Conservation (phyloP, 2,329 filamentous ascomycete species). For the Exophiala dermatitidis region DNA sequence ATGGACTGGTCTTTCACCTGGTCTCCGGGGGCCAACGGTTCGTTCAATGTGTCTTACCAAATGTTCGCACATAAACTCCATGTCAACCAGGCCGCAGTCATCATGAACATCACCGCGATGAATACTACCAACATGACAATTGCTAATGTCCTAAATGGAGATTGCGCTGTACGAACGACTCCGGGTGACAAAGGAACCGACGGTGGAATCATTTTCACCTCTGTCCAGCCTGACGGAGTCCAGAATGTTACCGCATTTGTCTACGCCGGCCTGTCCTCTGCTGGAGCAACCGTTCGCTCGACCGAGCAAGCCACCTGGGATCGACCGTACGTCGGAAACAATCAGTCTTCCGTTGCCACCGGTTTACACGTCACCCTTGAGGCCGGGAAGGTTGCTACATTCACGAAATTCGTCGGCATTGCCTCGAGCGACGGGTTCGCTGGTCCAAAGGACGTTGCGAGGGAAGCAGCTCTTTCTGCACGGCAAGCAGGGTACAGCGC, state of each 20-base stretch:
- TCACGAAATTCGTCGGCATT: conserved; percentile 62
- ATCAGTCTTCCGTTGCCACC: conserved; percentile 60
- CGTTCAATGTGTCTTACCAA: conserved; percentile 57
- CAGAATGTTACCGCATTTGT: conserved; percentile 56
- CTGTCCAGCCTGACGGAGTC: conserved; percentile 57
- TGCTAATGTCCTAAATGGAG: conserved; percentile 61
- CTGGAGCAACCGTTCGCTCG: conserved; percentile 39
- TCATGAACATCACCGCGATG: conserved; percentile 52
- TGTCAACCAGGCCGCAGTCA: conserved; percentile 55
- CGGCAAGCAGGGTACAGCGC: conserved; percentile 48
- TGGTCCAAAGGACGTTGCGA: conserved; percentile 50
- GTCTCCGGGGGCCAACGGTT: conserved; percentile 46
- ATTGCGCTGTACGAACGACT: conserved; percentile 58
- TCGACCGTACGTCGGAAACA: conserved; percentile 46
- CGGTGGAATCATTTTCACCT: conserved; percentile 53
- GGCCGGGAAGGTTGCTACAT: conserved; percentile 46
- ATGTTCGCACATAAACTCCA: conserved; percentile 59
- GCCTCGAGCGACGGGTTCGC: conserved; percentile 63
- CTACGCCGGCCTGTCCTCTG: conserved; percentile 40
- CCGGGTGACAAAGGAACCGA: conserved; percentile 52
- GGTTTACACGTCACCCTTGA: conserved; percentile 48
- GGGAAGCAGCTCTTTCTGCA: conserved; percentile 47
- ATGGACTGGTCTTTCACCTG: conserved; percentile 61
- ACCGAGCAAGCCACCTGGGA: conserved; percentile 34
- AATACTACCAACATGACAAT: conserved; percentile 50